A percentile compares a stretch with the other conserved stretches of the same genome.
Evolutionary conservation across 371 early-diverging fungal genomes (phyloP).

Genomic region (Neoconidiobolus thromboides): DNA sequence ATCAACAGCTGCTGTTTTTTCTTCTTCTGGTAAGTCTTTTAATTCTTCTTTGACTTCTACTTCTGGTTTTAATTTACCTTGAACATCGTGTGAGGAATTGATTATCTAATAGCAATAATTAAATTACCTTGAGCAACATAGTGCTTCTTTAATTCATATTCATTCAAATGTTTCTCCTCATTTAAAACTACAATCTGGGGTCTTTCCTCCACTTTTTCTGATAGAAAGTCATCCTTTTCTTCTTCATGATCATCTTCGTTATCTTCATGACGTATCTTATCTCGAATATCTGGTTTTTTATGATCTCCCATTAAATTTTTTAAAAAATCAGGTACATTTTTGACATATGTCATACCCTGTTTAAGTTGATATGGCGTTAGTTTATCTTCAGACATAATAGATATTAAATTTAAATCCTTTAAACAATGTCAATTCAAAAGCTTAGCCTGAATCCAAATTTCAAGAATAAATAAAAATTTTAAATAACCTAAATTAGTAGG

Average conservation of each 20-base stretch:
- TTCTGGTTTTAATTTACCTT: too few relatives aligned
- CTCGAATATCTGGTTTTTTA: slow-evolving; percentile 1
- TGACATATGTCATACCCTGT: background rate
- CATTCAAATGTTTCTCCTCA: background rate
- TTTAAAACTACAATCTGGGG: background rate
- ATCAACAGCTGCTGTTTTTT: too few relatives aligned
- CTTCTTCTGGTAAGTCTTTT: too few relatives aligned
- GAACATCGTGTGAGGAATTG: too few relatives aligned
- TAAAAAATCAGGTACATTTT: slow-evolving; percentile 2
- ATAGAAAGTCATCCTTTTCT: slow-evolving; percentile 4
- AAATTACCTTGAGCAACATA: too few relatives aligned
- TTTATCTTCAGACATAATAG: slow-evolving; percentile 3
- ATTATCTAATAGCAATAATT: too few relatives aligned
- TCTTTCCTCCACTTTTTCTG: background rate
- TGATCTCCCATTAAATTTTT: background rate
- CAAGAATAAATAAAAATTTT: too few relatives aligned
- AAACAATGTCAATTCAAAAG: background rate
- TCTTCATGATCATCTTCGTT: slow-evolving; percentile 7
- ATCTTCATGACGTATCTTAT: slow-evolving; percentile 6
- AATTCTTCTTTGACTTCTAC: too few relatives aligned
- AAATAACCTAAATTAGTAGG: background rate
- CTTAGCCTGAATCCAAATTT: background rate
- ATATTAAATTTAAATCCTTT: slow-evolving; percentile 3
- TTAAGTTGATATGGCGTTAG: too few relatives aligned
- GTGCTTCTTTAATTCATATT: background rate